These are phyloP conservation scores for Parascedosporium putredinis DNA, from an alignment of 2,329 filamentous ascomycete species.

Conservation along the genomic window DNA sequence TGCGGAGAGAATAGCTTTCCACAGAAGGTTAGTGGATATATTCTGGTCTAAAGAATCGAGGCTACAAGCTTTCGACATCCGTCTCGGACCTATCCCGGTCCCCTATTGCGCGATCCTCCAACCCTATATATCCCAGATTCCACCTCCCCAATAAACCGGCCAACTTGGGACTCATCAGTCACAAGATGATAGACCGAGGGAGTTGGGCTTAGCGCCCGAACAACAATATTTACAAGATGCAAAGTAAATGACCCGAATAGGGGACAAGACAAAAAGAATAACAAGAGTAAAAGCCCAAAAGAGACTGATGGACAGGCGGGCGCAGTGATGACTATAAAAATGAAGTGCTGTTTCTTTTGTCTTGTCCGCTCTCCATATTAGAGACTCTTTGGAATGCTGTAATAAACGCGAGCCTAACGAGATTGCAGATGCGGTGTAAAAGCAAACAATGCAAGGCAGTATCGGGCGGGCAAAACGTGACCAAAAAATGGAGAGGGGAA, in stretches of 20 bases:
- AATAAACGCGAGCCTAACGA: no score
- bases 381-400: no score
- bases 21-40: no score
- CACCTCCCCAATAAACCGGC: neutral
- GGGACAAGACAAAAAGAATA: neutral
- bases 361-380: no score
- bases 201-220: neutral
- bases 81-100: neutral
- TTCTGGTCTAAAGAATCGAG: neutral
- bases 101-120: neutral
- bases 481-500: no score
- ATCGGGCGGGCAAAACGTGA: no score
- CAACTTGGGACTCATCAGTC: neutral
- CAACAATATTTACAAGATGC: neutral
- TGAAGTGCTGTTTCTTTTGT: no score
- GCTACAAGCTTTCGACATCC: neutral
- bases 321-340: no score
- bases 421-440: no score
- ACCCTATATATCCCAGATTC: neutral
- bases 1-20: constrained; percentile 6
- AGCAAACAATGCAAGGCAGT: no score
- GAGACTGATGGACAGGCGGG: no score
- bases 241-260: neutral
- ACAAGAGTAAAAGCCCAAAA: no score
- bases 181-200: neutral